Base-by-base conservation (phyloP, 305 asterid species). In the Rubia balearica region DNA sequence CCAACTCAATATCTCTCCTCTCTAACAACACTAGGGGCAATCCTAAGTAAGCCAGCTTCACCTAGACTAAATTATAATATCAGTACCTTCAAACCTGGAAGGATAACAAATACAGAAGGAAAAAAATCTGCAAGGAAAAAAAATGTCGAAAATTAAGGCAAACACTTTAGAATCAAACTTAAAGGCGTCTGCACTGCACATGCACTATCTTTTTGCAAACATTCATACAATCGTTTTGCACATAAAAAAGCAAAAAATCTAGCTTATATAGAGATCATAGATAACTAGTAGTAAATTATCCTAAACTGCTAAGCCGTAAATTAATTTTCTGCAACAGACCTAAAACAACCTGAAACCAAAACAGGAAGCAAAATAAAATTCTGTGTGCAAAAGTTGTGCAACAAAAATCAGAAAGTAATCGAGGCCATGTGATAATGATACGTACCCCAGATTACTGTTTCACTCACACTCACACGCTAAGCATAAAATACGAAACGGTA, bases 1-100 rank as follows among this genome's bases (percentile, higher is more conserved):
- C 73, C 79, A 76, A 62, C 68, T 75, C 65, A 19, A 61, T 51
- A 48, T 10, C 77, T 67, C 67, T 61, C 65, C 78, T 61, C 43
- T 67, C 59, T 48, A 63, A 51, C 46, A 56, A 67, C 40, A 62
- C 22, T 59, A 40, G 53, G 67, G 14, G 30, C 8, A 42, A n/a
- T 70, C 53, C 56, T 71, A 69, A 38, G 24, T 56, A 56, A 9
- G 49, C 46, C 11, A 74, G 65, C 61, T 40, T 36, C 33, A 53
- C 40, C 11, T 42, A 30, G 55, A 41, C 46, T 42, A 49, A 69
- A 16, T 69, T 68, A 70, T 62, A 21, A 16, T 40, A 30, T 46
- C 16, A 42, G 48, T 27, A 21, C 66, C 46, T 65, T 17, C 41
- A 60, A 43, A 42, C 75, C 71, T 75, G 79, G 63, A 41, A 69